Evolutionary conservation across 345 rosid species (phyloP), one percentile per base, ranked within the genome.

Genomic region (Anastatica hierochuntica): DNA sequence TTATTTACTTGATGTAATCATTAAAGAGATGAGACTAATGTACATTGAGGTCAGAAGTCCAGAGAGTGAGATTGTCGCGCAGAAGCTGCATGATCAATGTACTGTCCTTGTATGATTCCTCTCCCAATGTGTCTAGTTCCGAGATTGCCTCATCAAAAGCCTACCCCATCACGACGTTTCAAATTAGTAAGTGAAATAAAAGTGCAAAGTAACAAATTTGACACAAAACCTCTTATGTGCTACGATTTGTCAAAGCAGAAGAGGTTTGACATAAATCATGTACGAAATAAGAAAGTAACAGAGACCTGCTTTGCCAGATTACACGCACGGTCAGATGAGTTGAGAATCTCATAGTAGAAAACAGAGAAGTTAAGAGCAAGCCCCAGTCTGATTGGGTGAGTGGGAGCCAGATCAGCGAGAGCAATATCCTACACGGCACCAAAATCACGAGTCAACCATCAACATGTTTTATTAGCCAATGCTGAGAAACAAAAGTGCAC

Each of bases 51-150:
- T 90, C 96, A 49, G 97, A 86, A 60, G 96, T 90, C 97, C 97
- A 90, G n/a, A 90, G 88, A 9, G 97, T 90, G 69, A 90, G 77
- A 63, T 90, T 90, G 66, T 90, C 96, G 0, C 96, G 90, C 60
- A 86, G 94, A 63, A 90, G 90, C 75, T 90, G 97, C 97, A 90
- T 90, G 72, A 90, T 90, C 79, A 90, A 67, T 39, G 97, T 90
- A 69, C 96, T 90, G 68, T 90, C 97, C 85, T 84, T 86, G 94
- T 90, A 90, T 30, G 97, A 90, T 52, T 90, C 96, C 74, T 90
- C 97, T 8, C 97, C 96, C 76, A 90, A 58, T 14, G 97, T 82
- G 63, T 90, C 96, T 47, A 90, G 76, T 68, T 90, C 97, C 55
- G 97, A 76, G 58, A 90, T 90, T 45, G 97, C 97, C 80, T 90